Evolutionary conservation across 202 grass and related monocot genomes (phyloP).

Genomic region (Digitaria exilis): DNA sequence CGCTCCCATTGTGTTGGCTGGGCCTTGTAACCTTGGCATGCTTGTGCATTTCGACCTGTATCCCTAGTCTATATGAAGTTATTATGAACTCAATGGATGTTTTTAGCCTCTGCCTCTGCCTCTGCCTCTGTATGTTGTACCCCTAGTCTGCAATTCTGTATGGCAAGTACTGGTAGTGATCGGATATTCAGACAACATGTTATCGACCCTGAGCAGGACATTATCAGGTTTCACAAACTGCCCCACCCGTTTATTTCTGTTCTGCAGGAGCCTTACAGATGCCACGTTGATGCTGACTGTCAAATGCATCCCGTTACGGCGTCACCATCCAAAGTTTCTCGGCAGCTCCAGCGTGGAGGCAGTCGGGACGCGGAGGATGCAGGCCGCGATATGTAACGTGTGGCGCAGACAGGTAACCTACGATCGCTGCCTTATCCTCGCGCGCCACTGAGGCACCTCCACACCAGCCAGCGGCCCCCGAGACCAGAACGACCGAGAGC

Average conservation of each 20-base stretch:
- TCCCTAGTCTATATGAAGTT: neutral
- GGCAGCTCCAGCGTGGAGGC: neutral
- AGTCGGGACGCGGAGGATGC: slow-evolving; percentile 21
- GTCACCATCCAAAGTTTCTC: neutral
- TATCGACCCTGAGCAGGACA: neutral
- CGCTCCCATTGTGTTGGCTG: neutral
- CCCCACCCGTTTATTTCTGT: neutral
- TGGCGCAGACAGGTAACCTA: slow-evolving; percentile 19
- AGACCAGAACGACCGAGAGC: neutral
- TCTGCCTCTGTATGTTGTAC: too few relatives aligned
- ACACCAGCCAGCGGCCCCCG: too few relatives aligned
- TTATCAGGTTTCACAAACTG: neutral
- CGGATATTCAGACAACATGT: neutral
- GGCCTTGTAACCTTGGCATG: neutral
- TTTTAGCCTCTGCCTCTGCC: neutral
- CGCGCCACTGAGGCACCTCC: neutral
- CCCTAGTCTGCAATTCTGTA: neutral
- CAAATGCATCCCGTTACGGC: neutral
- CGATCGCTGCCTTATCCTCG: slow-evolving; percentile 57
- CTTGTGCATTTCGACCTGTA: slow-evolving; percentile 26
- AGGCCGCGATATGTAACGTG: slow-evolving; percentile 27
- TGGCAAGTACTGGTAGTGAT: neutral
- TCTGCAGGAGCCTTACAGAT: neutral
- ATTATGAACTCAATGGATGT: neutral
- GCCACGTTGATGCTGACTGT: neutral